Conservation (phyloP, 2,329 filamentous ascomycete species). For the Cryphonectria radicalis region DNA sequence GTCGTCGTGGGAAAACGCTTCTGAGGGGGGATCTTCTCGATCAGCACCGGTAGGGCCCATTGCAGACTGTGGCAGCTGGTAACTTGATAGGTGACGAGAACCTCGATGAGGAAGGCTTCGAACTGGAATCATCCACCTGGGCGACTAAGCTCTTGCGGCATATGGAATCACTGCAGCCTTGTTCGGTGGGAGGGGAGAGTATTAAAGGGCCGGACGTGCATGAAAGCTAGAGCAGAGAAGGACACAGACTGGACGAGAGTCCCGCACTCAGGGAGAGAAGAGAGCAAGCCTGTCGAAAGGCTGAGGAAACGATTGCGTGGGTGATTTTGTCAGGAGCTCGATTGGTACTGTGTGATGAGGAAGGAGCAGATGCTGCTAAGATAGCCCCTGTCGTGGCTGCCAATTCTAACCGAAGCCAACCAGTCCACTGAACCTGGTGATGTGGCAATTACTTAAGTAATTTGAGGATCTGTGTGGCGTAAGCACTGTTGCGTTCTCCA, state of each 20-base stretch:
- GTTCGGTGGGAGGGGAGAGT: not conserved
- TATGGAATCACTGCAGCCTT: not conserved
- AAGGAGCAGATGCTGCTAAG: not conserved
- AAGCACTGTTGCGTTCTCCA: not conserved
- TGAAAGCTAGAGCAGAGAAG: not conserved
- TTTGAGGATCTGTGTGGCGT: not conserved
- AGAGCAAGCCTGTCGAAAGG: no score
- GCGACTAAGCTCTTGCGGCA: no score
- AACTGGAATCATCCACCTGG: no score
- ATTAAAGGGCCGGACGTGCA: no score
- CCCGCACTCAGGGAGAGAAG: no score
- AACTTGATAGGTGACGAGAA: not conserved
- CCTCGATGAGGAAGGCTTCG: not conserved
- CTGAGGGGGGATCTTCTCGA: not conserved
- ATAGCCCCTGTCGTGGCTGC: not conserved
- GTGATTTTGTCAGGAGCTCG: not conserved
- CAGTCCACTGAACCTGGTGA: not conserved
- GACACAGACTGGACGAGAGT: not conserved
- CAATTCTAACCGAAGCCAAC: not conserved
- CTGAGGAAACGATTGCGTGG: not conserved
- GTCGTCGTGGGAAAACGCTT: not conserved
- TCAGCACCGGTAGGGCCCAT: not conserved
- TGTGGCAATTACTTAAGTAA: not conserved
- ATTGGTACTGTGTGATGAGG: not conserved
- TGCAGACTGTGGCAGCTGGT: not conserved